A percentile compares a stretch with the other conserved stretches of the same genome.
These are phyloP conservation scores for Pseudogymnoascus sp. DNA, from an alignment of 2,329 filamentous ascomycete genomes.

Conservation along the genomic window DNA sequence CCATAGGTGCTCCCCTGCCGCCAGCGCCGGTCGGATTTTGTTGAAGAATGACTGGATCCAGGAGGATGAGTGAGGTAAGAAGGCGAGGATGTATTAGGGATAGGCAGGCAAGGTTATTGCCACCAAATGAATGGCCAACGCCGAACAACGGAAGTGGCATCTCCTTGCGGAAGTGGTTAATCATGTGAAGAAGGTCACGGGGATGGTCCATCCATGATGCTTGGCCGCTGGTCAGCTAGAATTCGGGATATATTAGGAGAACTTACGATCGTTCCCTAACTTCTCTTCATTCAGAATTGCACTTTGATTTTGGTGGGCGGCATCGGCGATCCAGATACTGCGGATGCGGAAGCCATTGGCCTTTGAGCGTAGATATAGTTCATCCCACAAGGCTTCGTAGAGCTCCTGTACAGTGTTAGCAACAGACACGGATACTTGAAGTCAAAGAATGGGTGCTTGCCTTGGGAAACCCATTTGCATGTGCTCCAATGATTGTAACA, in stretches of 20 bases:
- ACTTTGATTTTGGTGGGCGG: constrained; percentile 77
- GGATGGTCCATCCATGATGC: constrained; percentile 82
- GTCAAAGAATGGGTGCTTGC: constrained; percentile 36
- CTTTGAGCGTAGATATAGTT: constrained; percentile 57
- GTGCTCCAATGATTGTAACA: constrained; percentile 77
- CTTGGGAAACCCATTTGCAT: constrained; percentile 92
- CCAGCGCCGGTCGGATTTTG: constrained; percentile 38
- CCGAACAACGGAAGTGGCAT: constrained; percentile 77
- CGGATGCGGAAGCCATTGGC: constrained; percentile 63
- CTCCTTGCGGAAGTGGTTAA: constrained; percentile 73
- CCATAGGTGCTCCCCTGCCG: constrained; percentile 42
- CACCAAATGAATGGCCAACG: constrained; percentile 86
- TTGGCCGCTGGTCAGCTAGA: constrained; percentile 32
- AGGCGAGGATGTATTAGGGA: constrained; percentile 75
- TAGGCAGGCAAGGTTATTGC: constrained; percentile 63
- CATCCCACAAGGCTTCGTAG: constrained; percentile 88
- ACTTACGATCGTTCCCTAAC: constrained; percentile 78
- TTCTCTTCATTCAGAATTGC: constrained; percentile 67
- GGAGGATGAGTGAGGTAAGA: constrained; percentile 64
- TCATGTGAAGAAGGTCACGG: constrained; percentile 75
- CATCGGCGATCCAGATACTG: constrained; percentile 83
- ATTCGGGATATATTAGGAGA: background rate
- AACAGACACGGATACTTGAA: background rate
- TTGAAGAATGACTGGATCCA: constrained; percentile 74
- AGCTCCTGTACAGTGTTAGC: constrained; percentile 55